Conservation (phyloP, 345 rosid genomes). For the Eucalyptus victrix region DNA sequence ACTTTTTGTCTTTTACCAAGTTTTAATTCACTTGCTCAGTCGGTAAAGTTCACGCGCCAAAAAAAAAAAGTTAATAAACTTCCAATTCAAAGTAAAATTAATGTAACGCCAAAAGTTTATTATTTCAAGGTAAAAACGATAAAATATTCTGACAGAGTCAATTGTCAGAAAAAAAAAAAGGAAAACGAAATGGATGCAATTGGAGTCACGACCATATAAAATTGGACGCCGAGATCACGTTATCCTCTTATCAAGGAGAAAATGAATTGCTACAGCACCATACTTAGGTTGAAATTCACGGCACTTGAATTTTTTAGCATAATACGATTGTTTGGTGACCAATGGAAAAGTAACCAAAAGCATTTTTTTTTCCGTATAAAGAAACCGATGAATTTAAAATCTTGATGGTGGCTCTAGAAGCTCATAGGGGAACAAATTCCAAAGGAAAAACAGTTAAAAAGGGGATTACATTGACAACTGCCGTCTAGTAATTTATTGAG, state of each 20-base stretch:
- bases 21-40: background rate
- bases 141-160: rapidly evolving
- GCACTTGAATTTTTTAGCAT: background rate
- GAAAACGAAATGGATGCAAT: background rate
- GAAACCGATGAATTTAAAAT: background rate
- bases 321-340: background rate
- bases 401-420: background rate
- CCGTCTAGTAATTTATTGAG: background rate
- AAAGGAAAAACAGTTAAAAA: background rate
- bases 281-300: background rate
- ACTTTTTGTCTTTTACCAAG: background rate
- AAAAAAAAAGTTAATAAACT: background rate
- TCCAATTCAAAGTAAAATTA: background rate
- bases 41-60: background rate
- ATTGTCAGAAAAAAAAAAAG: background rate
- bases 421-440: background rate
- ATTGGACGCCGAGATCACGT: background rate
- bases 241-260: background rate
- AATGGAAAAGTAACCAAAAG: background rate
- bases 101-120: background rate
- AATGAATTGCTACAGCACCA: background rate
- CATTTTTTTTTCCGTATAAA: background rate
- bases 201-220: background rate
- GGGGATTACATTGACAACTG: background rate
- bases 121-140: background rate